Conservation (phyloP, 257 asterid species). For the Fraxinus excelsior region DNA sequence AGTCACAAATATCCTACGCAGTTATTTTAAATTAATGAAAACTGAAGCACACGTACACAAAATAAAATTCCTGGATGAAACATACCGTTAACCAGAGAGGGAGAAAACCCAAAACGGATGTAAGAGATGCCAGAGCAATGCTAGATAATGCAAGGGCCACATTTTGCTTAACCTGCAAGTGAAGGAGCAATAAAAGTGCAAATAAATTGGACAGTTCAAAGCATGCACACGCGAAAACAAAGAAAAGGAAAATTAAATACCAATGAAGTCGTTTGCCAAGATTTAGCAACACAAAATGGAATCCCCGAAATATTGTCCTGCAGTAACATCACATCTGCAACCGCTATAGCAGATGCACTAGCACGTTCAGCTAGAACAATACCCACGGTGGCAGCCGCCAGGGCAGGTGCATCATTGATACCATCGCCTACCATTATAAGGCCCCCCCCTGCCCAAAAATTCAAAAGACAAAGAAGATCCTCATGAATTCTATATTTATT, state of each 20-base stretch:
- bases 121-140: conserved; percentile 88
- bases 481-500: neutral
- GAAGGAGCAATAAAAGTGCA: conserved; percentile 2
- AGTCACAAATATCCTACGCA: neutral
- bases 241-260: conserved; percentile 38
- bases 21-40: neutral
- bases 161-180: conserved; percentile 80
- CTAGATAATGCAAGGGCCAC: conserved; percentile 88
- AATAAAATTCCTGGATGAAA: conserved; percentile 5
- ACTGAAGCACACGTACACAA: neutral
- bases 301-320: conserved; percentile 94
- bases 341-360: conserved; percentile 95
- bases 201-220: neutral
- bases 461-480: neutral
- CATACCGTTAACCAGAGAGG: conserved; percentile 96
- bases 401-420: conserved; percentile 96
- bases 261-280: conserved; percentile 89
- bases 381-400: conserved; percentile 98
- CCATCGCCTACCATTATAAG: conserved; percentile 99
- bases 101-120: conserved; percentile 83
- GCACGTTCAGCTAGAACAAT: conserved; percentile 96
- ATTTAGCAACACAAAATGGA: conserved; percentile 86
- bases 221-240: neutral
- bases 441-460: conserved; percentile 68
- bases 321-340: conserved; percentile 87